Conservation (phyloP, 2,329 filamentous ascomycete genomes). For the Parascedosporium putredinis region DNA sequence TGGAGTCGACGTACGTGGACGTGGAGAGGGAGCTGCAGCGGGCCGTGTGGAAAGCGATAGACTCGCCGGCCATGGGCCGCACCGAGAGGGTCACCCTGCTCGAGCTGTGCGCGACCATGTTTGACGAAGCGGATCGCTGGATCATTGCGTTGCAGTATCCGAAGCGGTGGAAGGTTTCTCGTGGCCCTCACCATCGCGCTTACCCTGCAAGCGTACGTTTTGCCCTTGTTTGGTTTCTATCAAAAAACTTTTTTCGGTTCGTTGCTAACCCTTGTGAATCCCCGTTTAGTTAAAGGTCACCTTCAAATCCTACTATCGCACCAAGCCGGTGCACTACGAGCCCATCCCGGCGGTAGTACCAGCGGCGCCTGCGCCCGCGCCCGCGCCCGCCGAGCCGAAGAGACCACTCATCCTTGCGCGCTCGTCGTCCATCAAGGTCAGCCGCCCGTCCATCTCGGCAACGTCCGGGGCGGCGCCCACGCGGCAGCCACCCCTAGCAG, state of each 20-base stretch:
- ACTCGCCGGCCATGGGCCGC: constrained; percentile 28
- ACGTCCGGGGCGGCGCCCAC: background rate
- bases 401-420: constrained; percentile 12
- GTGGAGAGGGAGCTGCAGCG: constrained; percentile 29
- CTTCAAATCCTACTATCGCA: constrained; percentile 29
- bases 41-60: constrained; percentile 32
- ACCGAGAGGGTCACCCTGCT: constrained; percentile 30
- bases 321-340: constrained; percentile 15
- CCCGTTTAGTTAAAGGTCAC: constrained; percentile 24
- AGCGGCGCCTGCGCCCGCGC: background rate
- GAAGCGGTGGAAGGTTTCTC: constrained; percentile 28
- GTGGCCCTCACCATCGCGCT: constrained; percentile 16
- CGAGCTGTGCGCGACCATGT: constrained; percentile 35
- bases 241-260: constrained; percentile 1
- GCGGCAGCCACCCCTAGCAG: background rate
- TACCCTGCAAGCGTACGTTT: background rate
- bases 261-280: too few relatives aligned
- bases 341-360: constrained; percentile 5
- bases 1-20: constrained; percentile 29
- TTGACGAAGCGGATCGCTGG: constrained; percentile 32
- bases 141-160: constrained; percentile 30
- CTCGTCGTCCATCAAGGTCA: constrained; percentile 10
- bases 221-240: background rate
- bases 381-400: constrained; percentile 2
- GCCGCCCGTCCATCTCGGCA: constrained; percentile 3